phyloP scores from a whole-genome alignment of 2,329 filamentous ascomycete genomes.

The Boeremia exigua region DNA sequence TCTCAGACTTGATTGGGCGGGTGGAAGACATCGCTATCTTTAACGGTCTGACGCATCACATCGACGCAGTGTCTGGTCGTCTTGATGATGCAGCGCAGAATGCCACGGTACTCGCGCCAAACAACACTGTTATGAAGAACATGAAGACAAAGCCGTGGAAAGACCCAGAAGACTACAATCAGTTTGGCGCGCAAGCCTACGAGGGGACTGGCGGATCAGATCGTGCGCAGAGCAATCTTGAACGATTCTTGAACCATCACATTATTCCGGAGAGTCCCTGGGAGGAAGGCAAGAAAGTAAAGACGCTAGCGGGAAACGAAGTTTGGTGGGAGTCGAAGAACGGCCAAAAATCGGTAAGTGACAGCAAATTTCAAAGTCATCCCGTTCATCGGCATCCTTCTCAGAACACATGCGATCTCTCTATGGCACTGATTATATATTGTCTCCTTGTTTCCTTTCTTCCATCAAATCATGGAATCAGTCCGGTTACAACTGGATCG shows the following conservation, averaged over 20 bases:
- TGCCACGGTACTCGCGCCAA: slow-evolving; percentile 85
- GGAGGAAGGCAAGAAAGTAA: slow-evolving; percentile 69
- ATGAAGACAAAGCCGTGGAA: slow-evolving; percentile 89
- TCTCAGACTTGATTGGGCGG: slow-evolving; percentile 84
- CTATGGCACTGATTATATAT: too few relatives aligned
- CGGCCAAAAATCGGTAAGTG: slow-evolving; percentile 69
- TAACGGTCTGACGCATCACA: slow-evolving; percentile 78
- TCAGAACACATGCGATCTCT: too few relatives aligned
- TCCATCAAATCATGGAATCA: too few relatives aligned
- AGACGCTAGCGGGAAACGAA: slow-evolving; percentile 71
- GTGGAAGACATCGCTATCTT: slow-evolving; percentile 83
- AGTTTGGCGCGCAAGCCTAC: slow-evolving; percentile 73
- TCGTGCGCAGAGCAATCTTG: slow-evolving; percentile 77
- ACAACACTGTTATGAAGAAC: slow-evolving; percentile 79
- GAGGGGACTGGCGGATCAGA: slow-evolving; percentile 76
- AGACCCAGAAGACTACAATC: slow-evolving; percentile 73
- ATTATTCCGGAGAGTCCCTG: slow-evolving; percentile 78
- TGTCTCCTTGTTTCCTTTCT: not conserved
- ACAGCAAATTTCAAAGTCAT: not conserved
- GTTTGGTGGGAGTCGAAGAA: slow-evolving; percentile 83
- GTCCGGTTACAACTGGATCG: too few relatives aligned
- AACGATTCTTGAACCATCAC: slow-evolving; percentile 84
- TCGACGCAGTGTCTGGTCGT: slow-evolving; percentile 70
- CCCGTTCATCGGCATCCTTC: not conserved
- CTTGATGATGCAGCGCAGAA: slow-evolving; percentile 71